Evolutionary conservation across 768 basidiomycete genomes (phyloP).

Genomic region (Neoboletus magnificus): DNA sequence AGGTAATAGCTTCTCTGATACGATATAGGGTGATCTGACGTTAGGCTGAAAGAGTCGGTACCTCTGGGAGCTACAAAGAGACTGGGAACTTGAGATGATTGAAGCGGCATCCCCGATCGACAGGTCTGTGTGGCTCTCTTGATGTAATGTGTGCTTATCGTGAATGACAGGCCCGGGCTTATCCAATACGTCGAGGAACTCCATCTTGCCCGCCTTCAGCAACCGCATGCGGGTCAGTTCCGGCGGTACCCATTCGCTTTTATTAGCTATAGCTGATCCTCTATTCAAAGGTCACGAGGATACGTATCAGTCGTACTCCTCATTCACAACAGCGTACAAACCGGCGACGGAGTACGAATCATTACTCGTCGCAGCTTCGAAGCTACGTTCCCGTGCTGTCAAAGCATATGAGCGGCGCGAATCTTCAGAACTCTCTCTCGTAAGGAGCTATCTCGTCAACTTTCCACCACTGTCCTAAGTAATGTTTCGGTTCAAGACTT

Average conservation of each 20-base stretch:
- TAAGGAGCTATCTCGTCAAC: conserved; percentile 30
- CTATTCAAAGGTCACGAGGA: conserved; percentile 65
- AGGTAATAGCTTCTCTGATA: conserved; percentile 41
- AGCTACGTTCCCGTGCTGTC: conserved; percentile 56
- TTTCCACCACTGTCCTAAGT: conserved; percentile 8
- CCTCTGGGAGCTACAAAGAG: conserved; percentile 68
- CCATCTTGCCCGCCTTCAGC: conserved; percentile 63
- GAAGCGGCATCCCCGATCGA: conserved; percentile 45
- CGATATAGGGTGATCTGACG: conserved; percentile 10
- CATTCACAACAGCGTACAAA: conserved; percentile 79
- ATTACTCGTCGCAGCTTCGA: conserved; percentile 73
- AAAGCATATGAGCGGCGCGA: conserved; percentile 66
- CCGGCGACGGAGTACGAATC: conserved; percentile 75
- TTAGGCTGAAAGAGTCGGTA: conserved; percentile 51
- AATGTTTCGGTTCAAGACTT: conserved; percentile 23
- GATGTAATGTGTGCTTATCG: not conserved
- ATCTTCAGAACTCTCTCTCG: conserved; percentile 55
- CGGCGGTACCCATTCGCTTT: not conserved
- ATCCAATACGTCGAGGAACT: conserved; percentile 53
- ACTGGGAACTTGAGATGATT: conserved; percentile 72
- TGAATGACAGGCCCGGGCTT: conserved; percentile 37
- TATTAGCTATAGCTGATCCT: not conserved
- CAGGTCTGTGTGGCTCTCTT: conserved; percentile 35
- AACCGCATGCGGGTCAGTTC: conserved; percentile 69
- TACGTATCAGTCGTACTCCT: conserved; percentile 82